phyloP scores from a whole-genome alignment of 495 filamentous ascomycete species.

The Penicillium longicatenatum region DNA sequence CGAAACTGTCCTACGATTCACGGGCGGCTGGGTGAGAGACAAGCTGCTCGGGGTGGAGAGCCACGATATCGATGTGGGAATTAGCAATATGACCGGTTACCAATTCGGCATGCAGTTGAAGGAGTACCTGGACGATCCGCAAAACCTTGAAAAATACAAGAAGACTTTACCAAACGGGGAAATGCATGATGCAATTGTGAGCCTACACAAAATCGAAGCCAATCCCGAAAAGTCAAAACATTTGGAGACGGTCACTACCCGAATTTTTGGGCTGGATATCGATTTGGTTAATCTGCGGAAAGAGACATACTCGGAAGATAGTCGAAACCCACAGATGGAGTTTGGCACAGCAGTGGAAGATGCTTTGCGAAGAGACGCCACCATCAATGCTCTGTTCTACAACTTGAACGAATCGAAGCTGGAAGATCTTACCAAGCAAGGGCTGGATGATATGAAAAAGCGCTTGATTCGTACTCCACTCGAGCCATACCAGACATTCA shows the following conservation, averaged over 20 bases:
- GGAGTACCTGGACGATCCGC: conserved; percentile 55
- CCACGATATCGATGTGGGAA: conserved; percentile 92
- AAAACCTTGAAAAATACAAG: conserved; percentile 57
- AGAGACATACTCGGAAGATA: conserved; percentile 84
- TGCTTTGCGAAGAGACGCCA: conserved; percentile 86
- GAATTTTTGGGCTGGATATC: conserved; percentile 82
- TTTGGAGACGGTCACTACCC: conserved; percentile 87
- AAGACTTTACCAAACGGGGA: conserved; percentile 27
- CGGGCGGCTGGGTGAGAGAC: conserved; percentile 98
- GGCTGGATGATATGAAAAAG: conserved; percentile 70
- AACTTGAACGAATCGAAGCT: conserved; percentile 74
- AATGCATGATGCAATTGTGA: conserved; percentile 43
- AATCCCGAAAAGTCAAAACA: conserved; percentile 99
- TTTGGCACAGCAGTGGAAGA: conserved; percentile 93
- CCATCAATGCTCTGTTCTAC: conserved; percentile 95
- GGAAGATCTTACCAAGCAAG: conserved; percentile 81
- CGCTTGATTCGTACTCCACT: conserved; percentile 82
- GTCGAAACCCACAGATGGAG: conserved; percentile 88
- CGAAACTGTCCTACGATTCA: conserved; percentile 69
- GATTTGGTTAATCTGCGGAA: conserved; percentile 94
- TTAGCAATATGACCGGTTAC: conserved; percentile 92
- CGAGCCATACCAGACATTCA: conserved; percentile 89
- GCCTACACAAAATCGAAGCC: conserved; percentile 74
- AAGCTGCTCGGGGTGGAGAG: conserved; percentile 81
- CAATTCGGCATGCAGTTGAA: conserved; percentile 71